Base-by-base conservation (phyloP, 257 asterid genomes). In the Ilex asprella region DNA sequence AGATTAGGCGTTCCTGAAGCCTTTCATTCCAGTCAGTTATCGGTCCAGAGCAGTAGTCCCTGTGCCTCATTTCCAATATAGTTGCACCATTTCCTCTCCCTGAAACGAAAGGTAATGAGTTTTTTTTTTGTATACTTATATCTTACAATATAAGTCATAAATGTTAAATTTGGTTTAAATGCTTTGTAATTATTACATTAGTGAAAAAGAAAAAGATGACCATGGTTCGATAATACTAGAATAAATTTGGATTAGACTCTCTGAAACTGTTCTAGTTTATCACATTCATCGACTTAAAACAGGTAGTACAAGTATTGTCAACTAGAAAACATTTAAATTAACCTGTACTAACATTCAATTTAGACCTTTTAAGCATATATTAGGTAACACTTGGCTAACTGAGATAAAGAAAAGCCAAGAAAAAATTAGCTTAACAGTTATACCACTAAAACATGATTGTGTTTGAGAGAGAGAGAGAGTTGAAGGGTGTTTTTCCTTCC, bases 21-120 rank as follows among this genome's bases (percentile, higher is more conserved):
- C 63, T 77, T 55, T 53, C 60, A 30, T 58, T 62, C 78, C 75
- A 51, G 57, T 75, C 80, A 47, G 16, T 61, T 55, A 70, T 59
- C 12, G 74, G 56, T 30, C 68, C 75, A 10, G 86, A 66, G 67
- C 71, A 79, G 75, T 56, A 60, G 72, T 76, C 86, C 61, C 16
- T 58, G 67, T 86, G 96, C 81, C 70, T 82, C 90, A 91, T 82
- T 74, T 91, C 95, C 73, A 91, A 47, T 69, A 82, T 63, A 29
- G 80, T 79, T 74, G 82, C 95, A 9, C 92, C 84, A 57, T 80
- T 84, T 57, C 78, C 77, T 67, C 73, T 75, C 59, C 92, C 95
- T 88, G 83, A 51, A 71, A 56, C 14, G 30, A 39, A 66, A 58
- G n/a, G 1, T 15, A n/a, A 44, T 30, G 12, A 53, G 57, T 15